Evolutionary conservation across 805 yeast species (phyloP), one percentile per base, ranked within the genome.

Genomic region (Wickerhamomyces queroliae): DNA sequence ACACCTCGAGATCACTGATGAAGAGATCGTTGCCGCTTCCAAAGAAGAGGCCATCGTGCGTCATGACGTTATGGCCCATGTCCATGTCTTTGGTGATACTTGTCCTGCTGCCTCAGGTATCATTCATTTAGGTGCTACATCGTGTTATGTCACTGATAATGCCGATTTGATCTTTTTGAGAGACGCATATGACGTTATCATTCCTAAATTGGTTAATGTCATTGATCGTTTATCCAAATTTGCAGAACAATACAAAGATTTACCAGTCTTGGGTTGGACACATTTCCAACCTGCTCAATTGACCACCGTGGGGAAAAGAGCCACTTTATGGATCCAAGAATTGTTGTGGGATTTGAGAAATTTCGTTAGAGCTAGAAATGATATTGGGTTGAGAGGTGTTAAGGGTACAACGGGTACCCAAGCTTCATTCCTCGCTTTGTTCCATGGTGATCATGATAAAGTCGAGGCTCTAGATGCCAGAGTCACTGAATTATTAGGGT

Each of bases 371-470:
- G 98, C 98, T 36, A 83, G 99, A 70, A 84, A 91, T 59, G 99
- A 93, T 63, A 67, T 93, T 50, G 98, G 98, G 35, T 74, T 93
- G 55, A 81, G 99, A 67, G 99, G 99, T 62, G 98, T 90, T 51
- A 93, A 93, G 72, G 99, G 99, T 61, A 93, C 99, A 45, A 93
- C 99, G 36, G 99, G 99, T 66, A 93, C 99, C 30, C 99, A 93
- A 69, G 99, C 86, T 41, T 91, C 98, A 2, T 93, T 93, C 76
- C 70, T 93, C 61, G 77, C 97, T 16, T 75, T 93, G 53, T 93
- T 89, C 81, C 95, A 91, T 56, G 98, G 98, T 49, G 83, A 93
- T 65, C 97, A 91, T 66, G 96, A 85, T 60, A 89, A 87, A 69
- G 99, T 93, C 49, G 99, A 93, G 69, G 80, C 72, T 41, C 72